These are phyloP conservation scores for Novymonas esmeraldas DNA, from an alignment of 208 protist species.

Conservation along the genomic window DNA sequence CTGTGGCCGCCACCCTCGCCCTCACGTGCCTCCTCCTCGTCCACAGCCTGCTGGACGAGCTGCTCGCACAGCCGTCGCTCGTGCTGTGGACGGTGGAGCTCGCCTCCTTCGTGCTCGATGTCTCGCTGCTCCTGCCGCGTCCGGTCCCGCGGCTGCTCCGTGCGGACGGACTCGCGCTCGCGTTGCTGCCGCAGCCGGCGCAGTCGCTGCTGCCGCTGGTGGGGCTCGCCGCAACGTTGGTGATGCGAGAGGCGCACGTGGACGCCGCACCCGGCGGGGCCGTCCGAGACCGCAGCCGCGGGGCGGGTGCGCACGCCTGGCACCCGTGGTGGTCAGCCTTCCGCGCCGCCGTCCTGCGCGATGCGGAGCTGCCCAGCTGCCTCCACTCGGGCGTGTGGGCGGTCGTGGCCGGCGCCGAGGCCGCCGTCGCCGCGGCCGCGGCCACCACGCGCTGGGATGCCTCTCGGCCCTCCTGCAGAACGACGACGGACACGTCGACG, in stretches of 20 bases:
- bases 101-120: conserved; percentile 47
- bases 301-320: conserved; percentile 1
- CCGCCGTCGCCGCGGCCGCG: conserved; percentile 13
- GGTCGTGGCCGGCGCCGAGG: conserved; percentile 42
- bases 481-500: neutral
- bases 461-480: neutral
- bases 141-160: conserved; percentile 46
- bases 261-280: neutral
- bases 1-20: conserved; percentile 37
- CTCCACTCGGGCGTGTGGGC: conserved; percentile 38
- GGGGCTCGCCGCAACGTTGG: conserved; percentile 51
- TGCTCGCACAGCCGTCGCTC: conserved; percentile 30
- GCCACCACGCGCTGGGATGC: conserved; percentile 11
- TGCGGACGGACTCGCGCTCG: conserved; percentile 40
- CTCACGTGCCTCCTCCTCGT: conserved; percentile 44
- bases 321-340: conserved; percentile 59
- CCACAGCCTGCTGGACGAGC: conserved; percentile 32
- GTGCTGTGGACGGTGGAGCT: conserved; percentile 52
- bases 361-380: conserved; percentile 50
- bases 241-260: conserved; percentile 37
- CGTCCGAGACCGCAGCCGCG: neutral
- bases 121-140: conserved; percentile 34
- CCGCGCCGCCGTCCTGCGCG: conserved; percentile 43
- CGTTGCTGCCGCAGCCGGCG: conserved; percentile 39
- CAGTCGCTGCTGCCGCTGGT: conserved; percentile 61